Evolutionary conservation across 208 protist genomes (phyloP), one percentile per base, ranked within the genome.

Genomic region (Trypanosoma conorhini): DNA sequence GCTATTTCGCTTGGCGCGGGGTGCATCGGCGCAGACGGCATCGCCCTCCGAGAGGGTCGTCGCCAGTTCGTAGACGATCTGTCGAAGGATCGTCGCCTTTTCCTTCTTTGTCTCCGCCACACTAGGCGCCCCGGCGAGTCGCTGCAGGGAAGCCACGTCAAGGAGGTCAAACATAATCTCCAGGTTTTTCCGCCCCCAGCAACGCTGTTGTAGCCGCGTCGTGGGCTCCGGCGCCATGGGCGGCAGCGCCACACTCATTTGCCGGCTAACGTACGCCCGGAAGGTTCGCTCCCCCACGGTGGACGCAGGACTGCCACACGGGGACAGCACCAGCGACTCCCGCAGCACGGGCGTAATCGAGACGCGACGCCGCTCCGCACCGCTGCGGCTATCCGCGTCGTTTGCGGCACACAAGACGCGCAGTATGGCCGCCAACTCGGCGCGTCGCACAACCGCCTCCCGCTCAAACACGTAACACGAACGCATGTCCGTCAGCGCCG

Each of bases 81-180:
- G 76, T 19, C 76, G 62, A 31, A 80, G 56, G 12, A 74, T 38
- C 10, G 44, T 60, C 44, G 62, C 76, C 52, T 80, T 80, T 55
- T 80, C 70, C 50, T 66, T 76, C 54, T 80, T 80, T 55, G 74
- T 74, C 35, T 56, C 57, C 17, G 60, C 76, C 65, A 58, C 46
- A 42, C n/a, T 38, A 31, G 51, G 46, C 22, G 55, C 59, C 5
- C 67, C 74, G 26, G 21, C 48, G 33, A 71, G 52, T 62, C 42
- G 42, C 52, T 71, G 70, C 52, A 80, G 40, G 3, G 33, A 57
- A 1, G 15, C 61, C 38, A 80, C 46, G n/a, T 48, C 66, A 24
- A 80, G 52, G 31, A 76, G 52, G 46, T 80, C 76, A 67, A 75
- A 80, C 66, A 80, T 72, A 33, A 67, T 72, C 63, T 80, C 76